Conservation (phyloP, 495 filamentous ascomycete genomes). For the Penicillium turbatum region DNA sequence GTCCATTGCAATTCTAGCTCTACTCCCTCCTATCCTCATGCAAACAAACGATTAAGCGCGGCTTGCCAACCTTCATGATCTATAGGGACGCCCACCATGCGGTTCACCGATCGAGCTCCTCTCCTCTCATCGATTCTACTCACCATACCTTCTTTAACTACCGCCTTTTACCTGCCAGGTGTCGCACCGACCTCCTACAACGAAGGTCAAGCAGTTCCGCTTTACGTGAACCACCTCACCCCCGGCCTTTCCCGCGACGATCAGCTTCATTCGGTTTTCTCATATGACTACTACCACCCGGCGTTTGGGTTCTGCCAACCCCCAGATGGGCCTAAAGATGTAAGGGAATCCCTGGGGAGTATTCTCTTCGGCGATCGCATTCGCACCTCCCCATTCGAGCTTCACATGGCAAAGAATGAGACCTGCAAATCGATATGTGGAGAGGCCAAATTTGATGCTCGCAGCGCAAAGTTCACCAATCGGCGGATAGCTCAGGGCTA, state of each 20-base stretch:
- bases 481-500: slow-evolving; percentile 73
- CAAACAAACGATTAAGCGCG: slow-evolving; percentile 15
- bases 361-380: slow-evolving; percentile 97
- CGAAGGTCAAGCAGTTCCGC: slow-evolving; percentile 67
- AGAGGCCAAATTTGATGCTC: slow-evolving; percentile 58
- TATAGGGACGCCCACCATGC: slow-evolving; percentile 33
- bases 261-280: slow-evolving; percentile 81
- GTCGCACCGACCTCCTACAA: slow-evolving; percentile 93
- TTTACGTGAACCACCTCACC: slow-evolving; percentile 89
- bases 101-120: slow-evolving; percentile 31
- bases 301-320: slow-evolving; percentile 84
- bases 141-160: slow-evolving; percentile 46
- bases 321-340: slow-evolving; percentile 63
- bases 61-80: slow-evolving; percentile 5
- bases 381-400: slow-evolving; percentile 81
- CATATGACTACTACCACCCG: slow-evolving; percentile 91
- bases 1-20: not conserved
- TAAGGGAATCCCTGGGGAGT: slow-evolving; percentile 86
- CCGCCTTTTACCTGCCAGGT: slow-evolving; percentile 92
- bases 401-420: slow-evolving; percentile 80
- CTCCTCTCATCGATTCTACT: slow-evolving; percentile 31
- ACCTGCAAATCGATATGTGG: slow-evolving; percentile 76
- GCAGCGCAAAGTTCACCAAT: slow-evolving; percentile 74
- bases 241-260: slow-evolving; percentile 75
- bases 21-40: not conserved